Conservation (phyloP, 2,329 filamentous ascomycete species). For the Aspergillus persii region DNA sequence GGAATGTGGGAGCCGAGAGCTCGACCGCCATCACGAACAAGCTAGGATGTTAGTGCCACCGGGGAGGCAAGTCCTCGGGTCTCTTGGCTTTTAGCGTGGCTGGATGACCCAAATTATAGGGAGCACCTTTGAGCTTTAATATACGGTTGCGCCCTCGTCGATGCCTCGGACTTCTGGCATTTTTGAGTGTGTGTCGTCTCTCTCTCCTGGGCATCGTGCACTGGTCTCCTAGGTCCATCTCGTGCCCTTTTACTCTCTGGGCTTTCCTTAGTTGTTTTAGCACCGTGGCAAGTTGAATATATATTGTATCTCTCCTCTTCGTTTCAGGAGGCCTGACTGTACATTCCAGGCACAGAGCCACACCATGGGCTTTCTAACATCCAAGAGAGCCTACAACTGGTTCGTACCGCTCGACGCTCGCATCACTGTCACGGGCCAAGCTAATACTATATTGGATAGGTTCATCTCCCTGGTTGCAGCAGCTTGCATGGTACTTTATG, state of each 20-base stretch:
- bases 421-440: not conserved
- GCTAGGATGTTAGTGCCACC: constrained; percentile 18
- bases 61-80: constrained; percentile 1
- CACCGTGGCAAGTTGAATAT: too few species aligned
- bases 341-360: not conserved
- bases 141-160: constrained; percentile 10
- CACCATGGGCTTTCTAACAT: constrained; percentile 21
- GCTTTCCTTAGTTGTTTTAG: not conserved
- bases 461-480: constrained; percentile 69
- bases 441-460: constrained; percentile 33
- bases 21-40: constrained; percentile 17
- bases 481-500: constrained; percentile 72
- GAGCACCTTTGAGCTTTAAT: constrained; percentile 8
- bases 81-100: constrained; percentile 9
- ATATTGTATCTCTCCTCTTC: not conserved
- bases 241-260: not conserved
- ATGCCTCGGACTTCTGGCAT: constrained; percentile 8
- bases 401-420: constrained; percentile 7
- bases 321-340: not conserved
- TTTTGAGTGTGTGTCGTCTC: not conserved
- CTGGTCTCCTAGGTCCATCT: not conserved
- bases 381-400: constrained; percentile 35
- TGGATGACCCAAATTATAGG: not conserved
- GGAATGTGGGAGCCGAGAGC: constrained; percentile 16
- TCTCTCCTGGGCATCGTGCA: not conserved